Evolutionary conservation across 2,329 filamentous ascomycete species (phyloP), one percentile per base, ranked within the genome.

Genomic region (Curvularia eragrostidis): DNA sequence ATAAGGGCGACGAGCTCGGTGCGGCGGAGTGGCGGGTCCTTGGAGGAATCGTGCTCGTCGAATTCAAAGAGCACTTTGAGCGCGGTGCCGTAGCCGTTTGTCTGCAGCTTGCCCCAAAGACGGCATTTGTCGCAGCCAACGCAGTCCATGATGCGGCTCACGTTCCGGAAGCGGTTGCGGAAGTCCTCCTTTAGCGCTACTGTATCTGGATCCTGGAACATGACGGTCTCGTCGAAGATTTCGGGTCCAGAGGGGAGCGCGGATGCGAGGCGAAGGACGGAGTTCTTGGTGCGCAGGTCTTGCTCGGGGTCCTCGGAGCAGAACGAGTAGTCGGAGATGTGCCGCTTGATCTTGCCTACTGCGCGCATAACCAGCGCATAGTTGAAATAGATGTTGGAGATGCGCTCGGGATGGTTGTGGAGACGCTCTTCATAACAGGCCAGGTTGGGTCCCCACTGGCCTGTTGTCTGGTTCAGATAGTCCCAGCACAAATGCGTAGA

Each of bases 371-470:
- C 84, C n/a, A 99, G 85, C 0, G 95, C 95, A 73, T 97, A 99
- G 85, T 99, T 98, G 82, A 99, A 99, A 82, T 99, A 99, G 48
- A 99, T 84, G 77, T 99, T 99, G 66, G 93, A 95, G 72, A 99
- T 91, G 59, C 94, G 90, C 67, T 99, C 95, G 0, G 94, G 92
- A 74, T 91, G 87, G 21, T 84, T 82, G 77, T 97, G 91, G 15
- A 99, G 85, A n/a, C 95, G 88, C 32, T 88, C 81, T 73, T 91
- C 87, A 83, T 97, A 99, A 82, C 95, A 99, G 62, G 88, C 82
- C 52, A 96, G 77, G 71, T 99, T 99, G 23, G 93, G 93, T 48
- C 89, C 87, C 95, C 95, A 99, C 77, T 92, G 81, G 57, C 95
- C 95, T 0, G 94, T 97, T 1, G 90, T 93, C 79, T 97, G 93